Conservation (phyloP, 108 stramenopile species). For the Aurantiochytrium sp. region DNA sequence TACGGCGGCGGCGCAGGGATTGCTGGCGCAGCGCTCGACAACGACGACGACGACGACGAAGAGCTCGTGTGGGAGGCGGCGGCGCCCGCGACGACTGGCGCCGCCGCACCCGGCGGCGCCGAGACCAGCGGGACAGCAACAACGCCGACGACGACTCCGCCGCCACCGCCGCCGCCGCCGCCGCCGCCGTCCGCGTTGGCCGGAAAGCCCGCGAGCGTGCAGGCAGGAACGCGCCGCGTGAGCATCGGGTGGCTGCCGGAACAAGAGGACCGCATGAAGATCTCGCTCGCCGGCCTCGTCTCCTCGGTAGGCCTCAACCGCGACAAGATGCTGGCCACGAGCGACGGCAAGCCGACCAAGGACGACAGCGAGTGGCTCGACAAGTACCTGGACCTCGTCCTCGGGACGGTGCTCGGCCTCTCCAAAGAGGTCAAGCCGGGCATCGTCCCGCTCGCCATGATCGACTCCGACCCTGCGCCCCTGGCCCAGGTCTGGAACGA, state of each 20-base stretch:
- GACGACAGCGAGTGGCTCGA: conserved; percentile 16
- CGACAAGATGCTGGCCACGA: not conserved
- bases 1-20: too few species aligned
- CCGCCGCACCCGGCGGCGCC: not conserved
- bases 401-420: not conserved
- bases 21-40: not conserved
- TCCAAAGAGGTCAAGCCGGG: not conserved
- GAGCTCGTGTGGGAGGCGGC: not conserved
- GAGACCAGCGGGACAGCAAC: not conserved
- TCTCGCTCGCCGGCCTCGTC: not conserved
- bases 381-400: not conserved
- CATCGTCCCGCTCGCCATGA: not conserved
- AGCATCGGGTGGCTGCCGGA: conserved; percentile 25
- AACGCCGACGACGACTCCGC: not conserved
- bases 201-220: not conserved
- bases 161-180: too few species aligned
- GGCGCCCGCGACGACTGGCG: not conserved
- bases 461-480: not conserved
- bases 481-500: not conserved
- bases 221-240: not conserved
- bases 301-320: not conserved
- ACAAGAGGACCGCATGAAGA: not conserved
- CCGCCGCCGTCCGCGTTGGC: not conserved
- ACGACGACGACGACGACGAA: not conserved
- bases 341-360: not conserved